phyloP scores from a whole-genome alignment of 306 rosid species.

The Trifolium subterraneum region DNA sequence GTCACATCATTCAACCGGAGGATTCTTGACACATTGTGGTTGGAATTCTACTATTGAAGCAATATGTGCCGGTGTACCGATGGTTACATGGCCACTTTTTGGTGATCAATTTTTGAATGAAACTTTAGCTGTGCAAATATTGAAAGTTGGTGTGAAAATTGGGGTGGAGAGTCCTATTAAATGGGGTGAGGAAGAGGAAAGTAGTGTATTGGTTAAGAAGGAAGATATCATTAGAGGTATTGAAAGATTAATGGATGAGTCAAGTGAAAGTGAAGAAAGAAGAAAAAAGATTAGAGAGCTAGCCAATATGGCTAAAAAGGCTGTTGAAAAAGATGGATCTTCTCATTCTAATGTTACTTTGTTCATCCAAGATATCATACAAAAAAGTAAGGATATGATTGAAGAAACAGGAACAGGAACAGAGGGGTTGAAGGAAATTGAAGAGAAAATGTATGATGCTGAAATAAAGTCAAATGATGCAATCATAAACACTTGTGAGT shows the following conservation, averaged over 20 bases:
- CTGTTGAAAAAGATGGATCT: slow-evolving; percentile 67
- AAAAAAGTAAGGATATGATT: slow-evolving; percentile 4
- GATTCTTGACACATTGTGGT: slow-evolving; percentile 67
- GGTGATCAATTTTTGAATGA: slow-evolving; percentile 58
- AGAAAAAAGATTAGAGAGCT: slow-evolving; percentile 42
- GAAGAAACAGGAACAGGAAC: too few species aligned
- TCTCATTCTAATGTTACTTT: slow-evolving; percentile 46
- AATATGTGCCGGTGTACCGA: slow-evolving; percentile 56
- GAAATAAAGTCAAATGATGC: background rate
- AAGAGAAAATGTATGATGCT: background rate
- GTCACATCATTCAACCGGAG: slow-evolving; percentile 60
- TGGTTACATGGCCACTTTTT: slow-evolving; percentile 66
- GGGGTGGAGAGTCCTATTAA: slow-evolving; percentile 38
- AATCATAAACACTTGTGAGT: background rate
- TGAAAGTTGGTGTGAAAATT: slow-evolving; percentile 45
- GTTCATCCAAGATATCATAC: slow-evolving; percentile 55
- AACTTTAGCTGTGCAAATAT: slow-evolving; percentile 38
- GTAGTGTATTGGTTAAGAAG: slow-evolving; percentile 43
- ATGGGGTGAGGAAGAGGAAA: slow-evolving; percentile 45
- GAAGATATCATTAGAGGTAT: slow-evolving; percentile 53
- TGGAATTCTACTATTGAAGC: slow-evolving; percentile 68
- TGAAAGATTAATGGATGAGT: slow-evolving; percentile 47
- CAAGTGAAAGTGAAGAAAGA: slow-evolving; percentile 47
- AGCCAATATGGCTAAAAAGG: slow-evolving; percentile 46
- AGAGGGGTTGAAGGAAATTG: background rate